A percentile compares a stretch with the other conserved stretches of the same genome.
phyloP scores from a whole-genome alignment of 2,329 filamentous ascomycete genomes.

The Harringtonia aguacate region DNA sequence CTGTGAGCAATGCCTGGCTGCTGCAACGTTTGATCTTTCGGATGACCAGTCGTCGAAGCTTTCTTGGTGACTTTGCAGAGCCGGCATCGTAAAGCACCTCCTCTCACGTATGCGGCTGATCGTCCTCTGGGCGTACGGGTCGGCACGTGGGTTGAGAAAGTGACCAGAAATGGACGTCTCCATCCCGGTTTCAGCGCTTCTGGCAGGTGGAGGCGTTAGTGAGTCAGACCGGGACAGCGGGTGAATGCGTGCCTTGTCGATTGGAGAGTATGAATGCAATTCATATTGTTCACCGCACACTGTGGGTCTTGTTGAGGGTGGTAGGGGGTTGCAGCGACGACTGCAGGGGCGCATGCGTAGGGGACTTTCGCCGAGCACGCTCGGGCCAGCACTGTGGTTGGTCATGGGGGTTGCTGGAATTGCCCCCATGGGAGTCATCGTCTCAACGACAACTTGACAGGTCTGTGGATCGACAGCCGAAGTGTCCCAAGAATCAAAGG shows the following conservation, averaged over 20 bases:
- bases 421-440: slow-evolving; percentile 44
- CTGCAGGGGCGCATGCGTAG: slow-evolving; percentile 33
- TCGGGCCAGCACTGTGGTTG: slow-evolving; percentile 56
- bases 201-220: slow-evolving; percentile 52
- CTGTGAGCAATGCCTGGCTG: background rate
- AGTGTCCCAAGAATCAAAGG: slow-evolving; percentile 68
- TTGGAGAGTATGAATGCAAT: slow-evolving; percentile 18
- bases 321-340: slow-evolving; percentile 41
- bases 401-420: slow-evolving; percentile 57
- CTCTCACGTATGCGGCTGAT: no score
- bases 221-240: slow-evolving; percentile 67
- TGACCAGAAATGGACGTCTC: slow-evolving; percentile 58
- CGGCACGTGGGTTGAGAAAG: slow-evolving; percentile 35
- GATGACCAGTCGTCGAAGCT: slow-evolving; percentile 37
- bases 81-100: slow-evolving; percentile 37
- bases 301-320: slow-evolving; percentile 20
- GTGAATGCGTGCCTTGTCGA: slow-evolving; percentile 60
- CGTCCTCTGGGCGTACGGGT: slow-evolving; percentile 38
- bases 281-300: slow-evolving; percentile 3
- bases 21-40: background rate
- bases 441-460: slow-evolving; percentile 44
- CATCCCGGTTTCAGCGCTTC: slow-evolving; percentile 56
- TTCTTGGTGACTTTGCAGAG: slow-evolving; percentile 37
- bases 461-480: slow-evolving; percentile 54
- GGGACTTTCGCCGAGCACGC: slow-evolving; percentile 44